These are phyloP conservation scores for Lichtheimia ramosa DNA, from an alignment of 371 early-diverging fungal genomes.

Conservation along the genomic window DNA sequence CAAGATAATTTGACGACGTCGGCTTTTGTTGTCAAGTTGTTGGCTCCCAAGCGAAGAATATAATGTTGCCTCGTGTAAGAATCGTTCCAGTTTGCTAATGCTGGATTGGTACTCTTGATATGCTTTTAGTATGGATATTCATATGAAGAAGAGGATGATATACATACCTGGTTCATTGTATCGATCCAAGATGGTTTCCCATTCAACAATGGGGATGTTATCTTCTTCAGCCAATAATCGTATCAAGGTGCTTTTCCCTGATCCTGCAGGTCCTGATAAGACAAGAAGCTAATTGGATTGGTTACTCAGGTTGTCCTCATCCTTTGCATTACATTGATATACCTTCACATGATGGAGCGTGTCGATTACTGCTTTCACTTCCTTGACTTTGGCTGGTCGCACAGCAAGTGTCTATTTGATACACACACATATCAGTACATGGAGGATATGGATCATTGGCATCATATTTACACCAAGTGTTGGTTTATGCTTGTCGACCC, in stretches of 20 bases:
- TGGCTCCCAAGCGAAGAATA: not conserved
- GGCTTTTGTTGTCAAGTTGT: not conserved
- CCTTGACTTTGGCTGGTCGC: constrained; percentile 16
- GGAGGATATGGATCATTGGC: too few relatives aligned
- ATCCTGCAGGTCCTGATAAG: constrained; percentile 36
- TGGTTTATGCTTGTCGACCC: constrained; percentile 32
- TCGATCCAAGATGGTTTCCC: constrained; percentile 12
- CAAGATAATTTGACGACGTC: constrained; percentile 29
- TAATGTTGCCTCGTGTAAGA: constrained; percentile 15
- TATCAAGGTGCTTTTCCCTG: constrained; percentile 40
- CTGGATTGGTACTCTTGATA: constrained; percentile 15
- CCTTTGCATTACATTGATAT: not conserved
- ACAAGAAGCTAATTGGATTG: constrained; percentile 19
- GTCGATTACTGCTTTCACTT: constrained; percentile 5
- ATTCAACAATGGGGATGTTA: constrained; percentile 28
- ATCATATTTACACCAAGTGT: constrained; percentile 16
- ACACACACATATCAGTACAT: too few relatives aligned
- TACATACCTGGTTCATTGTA: not conserved
- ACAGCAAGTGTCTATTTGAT: constrained; percentile 15
- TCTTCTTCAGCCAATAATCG: constrained; percentile 21
- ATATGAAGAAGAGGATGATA: not conserved
- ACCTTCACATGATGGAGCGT: not conserved
- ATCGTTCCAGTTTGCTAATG: constrained; percentile 18
- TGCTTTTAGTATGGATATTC: too few relatives aligned
- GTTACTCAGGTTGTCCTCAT: not conserved